Evolutionary conservation across 495 filamentous ascomycete species (phyloP).

Genomic region (Hypoxylon fuscum): DNA sequence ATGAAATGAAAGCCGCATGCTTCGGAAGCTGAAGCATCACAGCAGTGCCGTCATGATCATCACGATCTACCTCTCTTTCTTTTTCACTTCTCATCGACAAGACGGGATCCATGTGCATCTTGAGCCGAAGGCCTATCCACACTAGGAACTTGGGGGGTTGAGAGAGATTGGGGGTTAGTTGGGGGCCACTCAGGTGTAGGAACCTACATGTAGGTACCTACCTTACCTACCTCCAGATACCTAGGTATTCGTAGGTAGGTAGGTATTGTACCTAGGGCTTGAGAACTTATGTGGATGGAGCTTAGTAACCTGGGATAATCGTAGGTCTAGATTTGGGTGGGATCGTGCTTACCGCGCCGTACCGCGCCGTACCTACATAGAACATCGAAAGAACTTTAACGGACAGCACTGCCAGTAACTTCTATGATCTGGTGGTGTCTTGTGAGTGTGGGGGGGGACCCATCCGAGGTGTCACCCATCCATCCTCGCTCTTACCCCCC

Average conservation of each 20-base stretch:
- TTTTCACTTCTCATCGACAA: not conserved
- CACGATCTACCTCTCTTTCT: not conserved
- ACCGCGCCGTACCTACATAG: conserved; percentile 20
- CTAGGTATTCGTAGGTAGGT: no score
- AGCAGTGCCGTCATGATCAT: conserved; percentile 7
- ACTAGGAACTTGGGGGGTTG: conserved; percentile 1
- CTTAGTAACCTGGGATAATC: not conserved
- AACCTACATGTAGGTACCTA: not conserved
- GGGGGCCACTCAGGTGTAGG: conserved; percentile 9
- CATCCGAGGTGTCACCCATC: conserved; percentile 13
- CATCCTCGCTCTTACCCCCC: conserved; percentile 2
- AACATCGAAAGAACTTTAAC: conserved; percentile 17
- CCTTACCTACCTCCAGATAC: conserved; percentile 26
- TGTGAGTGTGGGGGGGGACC: conserved; percentile 2
- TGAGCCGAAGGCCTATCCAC: not conserved
- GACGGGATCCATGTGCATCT: not conserved
- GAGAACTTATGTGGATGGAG: no score
- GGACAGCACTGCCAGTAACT: not conserved
- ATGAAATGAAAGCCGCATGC: conserved; percentile 26
- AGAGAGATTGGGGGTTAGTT: conserved; percentile 3
- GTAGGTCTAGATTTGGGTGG: not conserved
- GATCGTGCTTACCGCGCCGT: not conserved
- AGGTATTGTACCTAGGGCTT: no score
- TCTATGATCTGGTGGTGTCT: conserved; percentile 9
- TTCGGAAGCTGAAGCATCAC: conserved; percentile 4